A percentile compares a stretch with the other conserved stretches of the same genome.
Conservation (phyloP, 1,139 yeast species). For the Diutina sp. region DNA sequence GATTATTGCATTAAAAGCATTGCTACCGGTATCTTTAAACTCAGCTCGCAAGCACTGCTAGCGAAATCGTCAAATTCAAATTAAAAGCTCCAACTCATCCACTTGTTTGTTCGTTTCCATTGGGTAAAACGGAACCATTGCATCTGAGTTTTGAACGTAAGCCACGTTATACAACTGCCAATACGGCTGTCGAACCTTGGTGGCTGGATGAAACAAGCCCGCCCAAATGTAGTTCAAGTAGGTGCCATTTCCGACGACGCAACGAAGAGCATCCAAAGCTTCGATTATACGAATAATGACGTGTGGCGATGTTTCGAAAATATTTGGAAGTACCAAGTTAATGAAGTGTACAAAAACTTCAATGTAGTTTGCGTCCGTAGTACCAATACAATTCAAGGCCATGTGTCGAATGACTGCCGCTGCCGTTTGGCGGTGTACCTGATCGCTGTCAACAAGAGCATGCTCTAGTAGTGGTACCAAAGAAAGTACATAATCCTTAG, state of each 20-base stretch:
- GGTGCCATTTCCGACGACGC: conserved; percentile 65
- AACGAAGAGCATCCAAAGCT: conserved; percentile 63
- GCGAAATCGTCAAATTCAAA: too few relatives aligned
- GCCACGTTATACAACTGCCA: conserved; percentile 77
- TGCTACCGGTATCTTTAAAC: too few relatives aligned
- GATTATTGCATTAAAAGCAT: too few relatives aligned
- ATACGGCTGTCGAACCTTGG: conserved; percentile 70
- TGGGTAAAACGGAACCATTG: conserved; percentile 53
- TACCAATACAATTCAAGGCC: conserved; percentile 64
- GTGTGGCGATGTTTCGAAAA: conserved; percentile 91
- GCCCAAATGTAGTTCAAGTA: conserved; percentile 71
- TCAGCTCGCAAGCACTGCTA: too few relatives aligned
- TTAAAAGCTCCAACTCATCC: conserved; percentile 5
- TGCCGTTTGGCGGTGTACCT: conserved; percentile 92
- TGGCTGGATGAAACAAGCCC: conserved; percentile 89
- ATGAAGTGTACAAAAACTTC: conserved; percentile 48
- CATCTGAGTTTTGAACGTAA: conserved; percentile 62
- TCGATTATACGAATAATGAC: conserved; percentile 76
- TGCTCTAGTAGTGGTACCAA: conserved; percentile 76
- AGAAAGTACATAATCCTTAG: conserved; percentile 74
- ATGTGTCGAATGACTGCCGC: conserved; percentile 78
- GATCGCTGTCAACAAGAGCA: conserved; percentile 83
- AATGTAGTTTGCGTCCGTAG: conserved; percentile 64
- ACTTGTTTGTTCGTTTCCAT: conserved; percentile 8
- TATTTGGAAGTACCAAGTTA: conserved; percentile 69